phyloP scores from a whole-genome alignment of 2,329 filamentous ascomycete genomes.

The Aschersonia sp. region DNA sequence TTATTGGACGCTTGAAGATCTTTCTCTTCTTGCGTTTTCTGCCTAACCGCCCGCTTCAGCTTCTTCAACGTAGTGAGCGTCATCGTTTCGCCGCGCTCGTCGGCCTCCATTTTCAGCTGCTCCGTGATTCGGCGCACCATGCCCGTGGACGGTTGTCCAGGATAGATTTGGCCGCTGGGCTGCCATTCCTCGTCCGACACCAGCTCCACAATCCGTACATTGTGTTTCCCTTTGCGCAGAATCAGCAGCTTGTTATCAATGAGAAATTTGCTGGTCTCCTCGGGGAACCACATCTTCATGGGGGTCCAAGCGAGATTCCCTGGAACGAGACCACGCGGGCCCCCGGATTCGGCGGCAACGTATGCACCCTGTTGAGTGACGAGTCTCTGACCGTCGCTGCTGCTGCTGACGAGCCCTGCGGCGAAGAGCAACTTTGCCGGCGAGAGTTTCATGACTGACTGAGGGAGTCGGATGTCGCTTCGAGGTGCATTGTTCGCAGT shows the following conservation, averaged over 20 bases:
- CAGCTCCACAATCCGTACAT: constrained; percentile 46
- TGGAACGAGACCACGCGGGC: constrained; percentile 26
- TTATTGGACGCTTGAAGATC: constrained; percentile 22
- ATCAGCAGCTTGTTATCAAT: constrained; percentile 45
- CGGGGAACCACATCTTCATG: constrained; percentile 42
- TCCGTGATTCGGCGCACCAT: constrained; percentile 27
- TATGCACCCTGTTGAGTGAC: constrained; percentile 42
- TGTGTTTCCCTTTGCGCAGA: constrained; percentile 49
- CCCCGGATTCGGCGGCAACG: constrained; percentile 37
- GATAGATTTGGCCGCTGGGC: constrained; percentile 32
- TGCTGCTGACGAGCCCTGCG: constrained; percentile 40
- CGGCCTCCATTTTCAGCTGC: constrained; percentile 20
- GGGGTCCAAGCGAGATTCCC: constrained; percentile 45
- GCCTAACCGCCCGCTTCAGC: constrained; percentile 10
- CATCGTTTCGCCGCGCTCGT: constrained; percentile 13
- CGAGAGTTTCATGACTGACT: constrained; percentile 38
- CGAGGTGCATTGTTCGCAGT: constrained; percentile 33
- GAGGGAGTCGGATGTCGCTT: constrained; percentile 44
- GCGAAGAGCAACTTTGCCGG: constrained; percentile 46
- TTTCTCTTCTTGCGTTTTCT: constrained; percentile 5
- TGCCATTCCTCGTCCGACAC: constrained; percentile 40
- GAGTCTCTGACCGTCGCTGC: constrained; percentile 43
- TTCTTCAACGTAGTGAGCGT: constrained; percentile 13
- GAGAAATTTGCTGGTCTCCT: constrained; percentile 44
- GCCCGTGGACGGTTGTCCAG: constrained; percentile 37